Percentiles rank a stretch among this genome's conserved stretches.
These are phyloP conservation scores for Mycena filopes DNA, from an alignment of 768 basidiomycete species.

Conservation along the genomic window DNA sequence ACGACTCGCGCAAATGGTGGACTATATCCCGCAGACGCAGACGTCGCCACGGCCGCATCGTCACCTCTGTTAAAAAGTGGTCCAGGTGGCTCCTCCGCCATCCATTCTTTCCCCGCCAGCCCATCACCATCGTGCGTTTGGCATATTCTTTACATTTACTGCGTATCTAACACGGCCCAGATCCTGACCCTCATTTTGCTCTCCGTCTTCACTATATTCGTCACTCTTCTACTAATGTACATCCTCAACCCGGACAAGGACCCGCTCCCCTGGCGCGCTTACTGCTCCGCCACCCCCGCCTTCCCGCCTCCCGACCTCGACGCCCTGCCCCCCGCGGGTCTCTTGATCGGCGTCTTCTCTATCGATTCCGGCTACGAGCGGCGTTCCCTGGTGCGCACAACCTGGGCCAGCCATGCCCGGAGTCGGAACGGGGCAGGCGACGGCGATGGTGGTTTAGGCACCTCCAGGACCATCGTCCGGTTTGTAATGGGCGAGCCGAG, in stretches of 20 bases:
- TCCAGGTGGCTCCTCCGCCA: constrained; percentile 69
- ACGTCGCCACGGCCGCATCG: constrained; percentile 56
- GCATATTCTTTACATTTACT: constrained; percentile 10
- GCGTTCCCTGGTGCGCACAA: constrained; percentile 86
- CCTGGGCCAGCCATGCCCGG: constrained; percentile 87
- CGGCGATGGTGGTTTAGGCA: constrained; percentile 77
- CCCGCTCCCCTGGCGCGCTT: constrained; percentile 92
- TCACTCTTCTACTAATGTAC: constrained; percentile 91
- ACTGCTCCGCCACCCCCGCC: constrained; percentile 69
- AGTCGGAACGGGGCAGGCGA: constrained; percentile 78
- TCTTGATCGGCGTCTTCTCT: constrained; percentile 92
- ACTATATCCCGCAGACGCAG: constrained; percentile 60
- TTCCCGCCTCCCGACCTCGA: constrained; percentile 85
- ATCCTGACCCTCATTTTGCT: constrained; percentile 80
- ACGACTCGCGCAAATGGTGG: constrained; percentile 71
- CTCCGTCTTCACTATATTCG: constrained; percentile 80
- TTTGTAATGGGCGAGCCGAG: constrained; percentile 91
- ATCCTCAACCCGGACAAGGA: constrained; percentile 96
- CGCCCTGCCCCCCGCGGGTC: constrained; percentile 79
- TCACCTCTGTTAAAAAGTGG: constrained; percentile 65
- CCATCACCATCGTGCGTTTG: constrained; percentile 78
- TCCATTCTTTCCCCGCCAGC: constrained; percentile 83
- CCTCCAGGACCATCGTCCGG: constrained; percentile 85
- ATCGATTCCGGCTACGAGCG: constrained; percentile 88
- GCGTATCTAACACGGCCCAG: constrained; percentile 46